Evolutionary conservation across 805 yeast species (phyloP), one percentile per base, ranked within the genome.

Genomic region (Jamesozyma spencerorum): DNA sequence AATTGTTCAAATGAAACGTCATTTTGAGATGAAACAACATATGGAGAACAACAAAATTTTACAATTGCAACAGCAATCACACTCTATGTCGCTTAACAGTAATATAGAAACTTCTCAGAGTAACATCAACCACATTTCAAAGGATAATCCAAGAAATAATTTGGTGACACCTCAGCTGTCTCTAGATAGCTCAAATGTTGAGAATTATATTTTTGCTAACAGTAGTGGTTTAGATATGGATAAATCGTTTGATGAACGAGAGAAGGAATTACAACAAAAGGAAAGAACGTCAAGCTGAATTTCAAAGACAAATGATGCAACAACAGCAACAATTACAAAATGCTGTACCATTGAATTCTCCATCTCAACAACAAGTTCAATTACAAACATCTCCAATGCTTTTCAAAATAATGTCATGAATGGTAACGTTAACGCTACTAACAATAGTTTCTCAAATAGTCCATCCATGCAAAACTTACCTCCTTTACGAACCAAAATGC

Each of bases 231-330:
- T 20, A 5, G 40, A 41, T n/a, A n/a, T 17, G 3, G 45, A 38
- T 20, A 31, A 14, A 12, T 38, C 42, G 6, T 34, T 37, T 24
- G 53, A 48, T 31, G 53, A 53, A 32, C 54, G 56, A 31, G 62
- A 58, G 35, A 35, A 56, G 18, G 58, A 54, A 32, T 39, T 59
- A 19, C 51, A 53, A 29, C 50, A 46, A 20, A 56, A 52, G 34
- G 64, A 59, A 40, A 44, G 61, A 60, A 41, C 49, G 54, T n/a
- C 63, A 59, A 45, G 34, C 47, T 17, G 57, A 54, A 32, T 47
- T 57, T 1, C 52, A 55, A 39, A 54, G 50, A 46, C 47, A 48
- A 33, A 42, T 50, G 10, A 50, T 40, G 4, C 47, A 45, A 29
- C 45, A 45, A 22, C 50, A 46, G 18, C 49, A 47, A 32, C 42